A percentile compares a stretch with the other conserved stretches of the same genome.
phyloP scores from a whole-genome alignment of 225 moss, liverwort and hornwort genomes.

The Climacium dendroides region DNA sequence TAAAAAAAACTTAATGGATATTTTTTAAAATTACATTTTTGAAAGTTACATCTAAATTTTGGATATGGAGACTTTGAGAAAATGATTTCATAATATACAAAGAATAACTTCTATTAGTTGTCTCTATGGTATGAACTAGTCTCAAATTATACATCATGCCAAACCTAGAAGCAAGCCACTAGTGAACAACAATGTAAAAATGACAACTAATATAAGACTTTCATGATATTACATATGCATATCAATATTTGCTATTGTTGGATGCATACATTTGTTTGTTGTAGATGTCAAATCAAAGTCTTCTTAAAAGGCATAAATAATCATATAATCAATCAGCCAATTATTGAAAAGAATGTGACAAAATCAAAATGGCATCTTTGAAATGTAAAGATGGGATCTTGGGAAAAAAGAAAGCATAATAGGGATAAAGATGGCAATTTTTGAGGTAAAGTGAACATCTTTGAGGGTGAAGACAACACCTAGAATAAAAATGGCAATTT shows the following conservation, averaged over 20 bases:
- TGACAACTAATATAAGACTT: neutral
- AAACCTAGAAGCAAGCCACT: neutral
- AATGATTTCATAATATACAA: neutral
- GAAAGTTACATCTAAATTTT: no score
- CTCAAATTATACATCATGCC: no score
- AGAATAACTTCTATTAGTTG: neutral
- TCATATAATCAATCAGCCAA: neutral
- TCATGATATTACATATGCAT: neutral
- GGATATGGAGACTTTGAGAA: fast-evolving
- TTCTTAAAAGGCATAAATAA: neutral
- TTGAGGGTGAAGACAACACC: neutral
- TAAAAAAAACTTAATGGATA: neutral
- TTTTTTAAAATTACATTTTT: no score
- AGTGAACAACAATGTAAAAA: neutral
- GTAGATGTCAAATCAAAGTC: neutral
- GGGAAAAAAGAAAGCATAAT: fast-evolving
- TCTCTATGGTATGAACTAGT: neutral
- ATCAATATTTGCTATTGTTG: neutral
- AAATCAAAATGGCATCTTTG: neutral
- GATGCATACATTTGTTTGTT: neutral
- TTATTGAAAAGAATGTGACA: neutral
- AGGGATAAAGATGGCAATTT: neutral
- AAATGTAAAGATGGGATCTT: neutral
- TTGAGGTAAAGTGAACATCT: neutral
- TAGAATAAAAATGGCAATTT: neutral